Evolutionary conservation across 1,139 yeast genomes (phyloP).

Genomic region (Yamadazyma diddensiae): DNA sequence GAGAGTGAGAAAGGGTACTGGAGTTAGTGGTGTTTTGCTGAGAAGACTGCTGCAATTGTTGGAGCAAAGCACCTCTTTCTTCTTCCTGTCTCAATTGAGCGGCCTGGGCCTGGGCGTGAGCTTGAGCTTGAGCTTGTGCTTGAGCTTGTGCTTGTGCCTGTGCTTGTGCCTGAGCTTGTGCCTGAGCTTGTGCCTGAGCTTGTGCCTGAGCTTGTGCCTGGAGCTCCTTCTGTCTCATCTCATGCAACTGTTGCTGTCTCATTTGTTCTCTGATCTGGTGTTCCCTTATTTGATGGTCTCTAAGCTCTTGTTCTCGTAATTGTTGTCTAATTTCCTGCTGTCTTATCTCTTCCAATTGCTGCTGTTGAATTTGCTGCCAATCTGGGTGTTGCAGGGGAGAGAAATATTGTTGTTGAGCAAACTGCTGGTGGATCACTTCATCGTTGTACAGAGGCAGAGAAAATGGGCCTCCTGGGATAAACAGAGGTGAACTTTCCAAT

Average conservation of each 20-base stretch:
- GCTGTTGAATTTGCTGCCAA: conserved; percentile 2
- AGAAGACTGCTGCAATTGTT: conserved; percentile 8
- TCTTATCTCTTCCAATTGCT: conserved; percentile 3
- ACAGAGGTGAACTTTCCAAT: conserved; percentile 29
- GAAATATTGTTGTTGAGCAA: conserved; percentile 17
- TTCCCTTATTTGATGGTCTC: conserved; percentile 1
- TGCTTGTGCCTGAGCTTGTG: conserved; percentile 15
- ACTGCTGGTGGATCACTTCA: conserved; percentile 15
- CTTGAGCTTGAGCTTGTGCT: conserved; percentile 13
- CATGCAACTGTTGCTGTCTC: conserved; percentile 9
- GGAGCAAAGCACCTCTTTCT: conserved; percentile 1
- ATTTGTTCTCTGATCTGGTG: conserved; percentile 1
- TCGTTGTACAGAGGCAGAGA: conserved; percentile 19
- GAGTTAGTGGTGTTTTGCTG: conserved; percentile 6
- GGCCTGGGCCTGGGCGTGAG: conserved; percentile 7
- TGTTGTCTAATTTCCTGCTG: conserved; percentile 3
- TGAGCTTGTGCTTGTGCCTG: conserved; percentile 14
- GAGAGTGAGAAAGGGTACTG: conserved; percentile 7
- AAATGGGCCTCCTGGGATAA: conserved; percentile 1
- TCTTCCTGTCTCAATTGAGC: conserved; percentile 5
- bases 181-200: conserved; percentile 13
- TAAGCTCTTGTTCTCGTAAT: conserved; percentile 8
- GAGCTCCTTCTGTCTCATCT: conserved; percentile 8
- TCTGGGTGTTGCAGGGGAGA: conserved; percentile 3
- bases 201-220: conserved; percentile 14